phyloP scores from a whole-genome alignment of 1,139 yeast species.

The Nakaseomyces glabratus region DNA sequence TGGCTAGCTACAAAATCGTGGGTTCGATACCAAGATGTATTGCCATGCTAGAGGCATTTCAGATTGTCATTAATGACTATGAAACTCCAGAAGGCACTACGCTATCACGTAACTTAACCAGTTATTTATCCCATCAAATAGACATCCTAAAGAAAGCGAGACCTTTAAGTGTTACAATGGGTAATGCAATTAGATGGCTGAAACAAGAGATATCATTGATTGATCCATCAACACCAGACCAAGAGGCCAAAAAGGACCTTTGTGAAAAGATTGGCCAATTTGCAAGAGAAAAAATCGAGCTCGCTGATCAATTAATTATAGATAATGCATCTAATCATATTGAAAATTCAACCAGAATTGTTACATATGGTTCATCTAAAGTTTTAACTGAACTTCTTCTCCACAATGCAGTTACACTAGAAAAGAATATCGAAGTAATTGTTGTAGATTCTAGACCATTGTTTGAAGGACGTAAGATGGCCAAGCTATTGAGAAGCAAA shows the following conservation, averaged over 20 bases:
- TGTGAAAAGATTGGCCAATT: conserved; percentile 67
- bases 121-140: conserved; percentile 86
- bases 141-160: conserved; percentile 87
- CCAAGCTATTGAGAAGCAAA: conserved; percentile 48
- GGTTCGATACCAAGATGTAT: conserved; percentile 84
- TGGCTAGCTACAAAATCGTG: conserved; percentile 74
- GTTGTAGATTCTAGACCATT: conserved; percentile 94
- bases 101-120: conserved; percentile 78
- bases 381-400: conserved; percentile 71
- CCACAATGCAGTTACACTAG: conserved; percentile 54
- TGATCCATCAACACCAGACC: conserved; percentile 45
- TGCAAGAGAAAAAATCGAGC: conserved; percentile 74
- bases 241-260: conserved; percentile 60
- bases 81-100: conserved; percentile 80
- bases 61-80: conserved; percentile 70
- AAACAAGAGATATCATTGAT: conserved; percentile 84
- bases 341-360: conserved; percentile 63
- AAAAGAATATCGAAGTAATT: conserved; percentile 66
- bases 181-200: conserved; percentile 94
- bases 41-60: conserved; percentile 80
- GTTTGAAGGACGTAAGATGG: conserved; percentile 81
- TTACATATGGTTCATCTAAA: conserved; percentile 83
- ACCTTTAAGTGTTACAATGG: conserved; percentile 91
- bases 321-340: conserved; percentile 76
- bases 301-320: conserved; percentile 76